Evolutionary conservation across 345 rosid genomes (phyloP), one percentile per base, ranked within the genome.

Genomic region (Aurinia saxatilis): DNA sequence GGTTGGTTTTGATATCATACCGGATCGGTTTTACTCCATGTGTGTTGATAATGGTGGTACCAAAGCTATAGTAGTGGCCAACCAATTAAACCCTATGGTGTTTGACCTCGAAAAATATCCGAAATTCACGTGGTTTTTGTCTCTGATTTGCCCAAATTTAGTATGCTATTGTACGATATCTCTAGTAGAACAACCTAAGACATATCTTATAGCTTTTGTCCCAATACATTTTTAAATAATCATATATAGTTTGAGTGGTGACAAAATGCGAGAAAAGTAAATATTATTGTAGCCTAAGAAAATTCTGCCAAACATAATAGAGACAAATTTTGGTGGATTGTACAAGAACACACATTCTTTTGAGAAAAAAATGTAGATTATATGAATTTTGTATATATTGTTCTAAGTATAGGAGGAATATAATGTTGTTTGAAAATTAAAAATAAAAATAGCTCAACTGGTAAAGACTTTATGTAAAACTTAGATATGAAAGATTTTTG

Each of bases 101-200:
- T 29, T 10, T 62, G 36, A 53, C 50, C 57, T 69, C 27, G 16
- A 60, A 45, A 45, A 21, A 1, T 19, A 60, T 45, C 56, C 44
- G 19, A 9, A 37, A 37, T 63, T 70, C 68, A 70, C 74, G 68
- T 70, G 63, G 21, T 55, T 61, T 61, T 48, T 48, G 58, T 69
- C 63, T 61, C 40, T 69, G 39, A 37, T 54, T 21, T 23, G 50
- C 14, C 63, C 57, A 47, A 47, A 46, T 61, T 13, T 53, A 54
- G 73, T 61, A 61, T 46, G 16, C 50, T 38, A 62, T 42, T 62
- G 74, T 61, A 46, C 63, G 9, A 54, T 36, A 21, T 55, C 15
- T 36, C 30, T 55, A 38, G 39, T 70, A 37, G 37, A 70, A 62
- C 68, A 70, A 55, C 68, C 68, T 55, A 70, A 54, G 73, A 62